A percentile compares a stretch with the other conserved stretches of the same genome.
phyloP scores from a whole-genome alignment of 208 protist species.

The Strigomonas culicis region DNA sequence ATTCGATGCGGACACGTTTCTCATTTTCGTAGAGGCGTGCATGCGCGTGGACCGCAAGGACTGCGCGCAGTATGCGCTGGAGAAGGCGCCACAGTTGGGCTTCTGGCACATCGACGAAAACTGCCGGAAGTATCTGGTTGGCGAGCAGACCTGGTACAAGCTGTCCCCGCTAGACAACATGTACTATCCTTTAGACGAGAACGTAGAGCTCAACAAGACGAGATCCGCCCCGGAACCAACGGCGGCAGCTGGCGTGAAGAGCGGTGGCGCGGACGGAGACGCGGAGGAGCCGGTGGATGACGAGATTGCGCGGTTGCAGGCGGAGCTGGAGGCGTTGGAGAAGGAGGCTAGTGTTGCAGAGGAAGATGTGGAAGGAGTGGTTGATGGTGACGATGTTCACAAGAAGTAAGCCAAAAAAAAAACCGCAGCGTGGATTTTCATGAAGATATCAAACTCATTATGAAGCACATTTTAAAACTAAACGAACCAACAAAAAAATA shows the following conservation, averaged over 20 bases:
- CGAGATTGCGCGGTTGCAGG: conserved; percentile 78
- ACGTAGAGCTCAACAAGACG: conserved; percentile 56
- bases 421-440: not conserved
- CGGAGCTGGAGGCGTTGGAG: conserved; percentile 81
- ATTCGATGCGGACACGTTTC: conserved; percentile 68
- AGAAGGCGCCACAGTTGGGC: conserved; percentile 73
- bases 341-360: conserved; percentile 21
- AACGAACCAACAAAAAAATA: not conserved
- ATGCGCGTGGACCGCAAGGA: conserved; percentile 87
- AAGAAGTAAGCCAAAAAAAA: not conserved
- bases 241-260: not conserved
- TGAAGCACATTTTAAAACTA: not conserved
- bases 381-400: not conserved
- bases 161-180: conserved; percentile 61
- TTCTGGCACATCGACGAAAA: conserved; percentile 87
- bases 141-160: conserved; percentile 87
- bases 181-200: conserved; percentile 84
- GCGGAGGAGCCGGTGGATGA: conserved; percentile 29
- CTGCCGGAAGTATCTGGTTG: conserved; percentile 62
- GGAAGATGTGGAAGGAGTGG: not conserved
- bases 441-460: not conserved
- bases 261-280: not conserved
- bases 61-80: conserved; percentile 72
- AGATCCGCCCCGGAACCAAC: conserved; percentile 1
- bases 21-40: conserved; percentile 87